phyloP scores from a whole-genome alignment of 1,284 basidiomycete genomes.

The Polyporus tsugae region DNA sequence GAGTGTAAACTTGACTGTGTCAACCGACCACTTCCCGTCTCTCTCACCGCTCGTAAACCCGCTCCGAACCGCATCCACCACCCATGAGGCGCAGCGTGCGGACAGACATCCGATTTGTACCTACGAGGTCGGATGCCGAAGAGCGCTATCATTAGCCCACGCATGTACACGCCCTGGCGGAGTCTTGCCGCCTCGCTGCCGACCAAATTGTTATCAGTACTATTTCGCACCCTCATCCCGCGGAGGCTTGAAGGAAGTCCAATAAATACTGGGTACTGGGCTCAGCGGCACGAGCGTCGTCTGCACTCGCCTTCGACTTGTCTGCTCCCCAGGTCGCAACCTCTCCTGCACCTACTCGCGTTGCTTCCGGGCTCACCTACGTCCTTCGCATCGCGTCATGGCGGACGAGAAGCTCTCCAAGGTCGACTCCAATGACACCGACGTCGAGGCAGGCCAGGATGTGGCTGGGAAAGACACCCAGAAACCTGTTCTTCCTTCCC shows the following conservation, averaged over 20 bases:
- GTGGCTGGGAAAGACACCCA: slow-evolving; percentile 11
- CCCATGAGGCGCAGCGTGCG: background rate
- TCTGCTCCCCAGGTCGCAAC: background rate
- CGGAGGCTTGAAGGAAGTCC: background rate
- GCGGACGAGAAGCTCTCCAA: slow-evolving; percentile 26
- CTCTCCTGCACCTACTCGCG: background rate
- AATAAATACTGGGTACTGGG: slow-evolving; percentile 2
- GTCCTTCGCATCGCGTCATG: background rate
- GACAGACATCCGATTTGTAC: background rate
- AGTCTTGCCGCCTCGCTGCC: slow-evolving; percentile 3
- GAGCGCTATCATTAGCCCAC: background rate
- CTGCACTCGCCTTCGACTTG: background rate
- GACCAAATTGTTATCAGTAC: slow-evolving; percentile 2
- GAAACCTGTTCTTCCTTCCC: slow-evolving; percentile 20
- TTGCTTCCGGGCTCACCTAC: background rate
- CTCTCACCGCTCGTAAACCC: background rate
- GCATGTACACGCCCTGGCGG: background rate
- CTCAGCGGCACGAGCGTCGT: background rate
- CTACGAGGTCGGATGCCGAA: background rate
- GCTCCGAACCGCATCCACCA: background rate
- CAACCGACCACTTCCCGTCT: background rate
- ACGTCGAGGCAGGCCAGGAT: slow-evolving; percentile 27
- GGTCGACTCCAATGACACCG: slow-evolving; percentile 26
- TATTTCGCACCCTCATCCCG: slow-evolving; percentile 5
- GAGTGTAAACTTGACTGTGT: slow-evolving; percentile 8